Conservation (phyloP, 306 rosid species). For the Boehmeria nivea region DNA sequence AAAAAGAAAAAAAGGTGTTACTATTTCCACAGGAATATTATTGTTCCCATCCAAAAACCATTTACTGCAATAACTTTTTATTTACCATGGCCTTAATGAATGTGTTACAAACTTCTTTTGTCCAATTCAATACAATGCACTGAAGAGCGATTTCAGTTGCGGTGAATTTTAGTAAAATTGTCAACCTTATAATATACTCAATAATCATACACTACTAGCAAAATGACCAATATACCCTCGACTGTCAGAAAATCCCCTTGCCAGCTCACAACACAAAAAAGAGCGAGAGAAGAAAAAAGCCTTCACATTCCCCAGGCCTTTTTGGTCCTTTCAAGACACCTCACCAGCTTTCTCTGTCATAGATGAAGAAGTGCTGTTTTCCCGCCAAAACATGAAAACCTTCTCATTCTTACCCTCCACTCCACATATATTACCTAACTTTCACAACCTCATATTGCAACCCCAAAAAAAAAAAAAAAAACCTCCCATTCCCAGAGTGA, state of each 20-base stretch:
- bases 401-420: conserved; percentile 2
- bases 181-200: no score
- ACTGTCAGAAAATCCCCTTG: conserved; percentile 18
- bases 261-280: conserved; percentile 13
- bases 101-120: no score
- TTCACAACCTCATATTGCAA: conserved; percentile 19
- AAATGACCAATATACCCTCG: conserved; percentile 31
- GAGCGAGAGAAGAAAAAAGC: conserved; percentile 17
- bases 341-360: conserved; percentile 7
- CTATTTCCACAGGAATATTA: no score
- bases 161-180: no score
- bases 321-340: conserved; percentile 27
- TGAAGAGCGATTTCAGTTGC: no score
- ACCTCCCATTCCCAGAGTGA: neutral
- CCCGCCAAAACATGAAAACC: conserved; percentile 58
- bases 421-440: conserved; percentile 20
- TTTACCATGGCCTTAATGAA: no score
- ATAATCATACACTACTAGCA: neutral
- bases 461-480: no score
- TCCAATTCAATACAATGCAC: no score
- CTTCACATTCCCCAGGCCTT: conserved; percentile 45
- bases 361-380: conserved; percentile 26
- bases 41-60: no score
- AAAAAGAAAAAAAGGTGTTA: no score
- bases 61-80: no score